These are phyloP conservation scores for Lactifluus echinatus DNA, from an alignment of 768 basidiomycete genomes.

Conservation along the genomic window DNA sequence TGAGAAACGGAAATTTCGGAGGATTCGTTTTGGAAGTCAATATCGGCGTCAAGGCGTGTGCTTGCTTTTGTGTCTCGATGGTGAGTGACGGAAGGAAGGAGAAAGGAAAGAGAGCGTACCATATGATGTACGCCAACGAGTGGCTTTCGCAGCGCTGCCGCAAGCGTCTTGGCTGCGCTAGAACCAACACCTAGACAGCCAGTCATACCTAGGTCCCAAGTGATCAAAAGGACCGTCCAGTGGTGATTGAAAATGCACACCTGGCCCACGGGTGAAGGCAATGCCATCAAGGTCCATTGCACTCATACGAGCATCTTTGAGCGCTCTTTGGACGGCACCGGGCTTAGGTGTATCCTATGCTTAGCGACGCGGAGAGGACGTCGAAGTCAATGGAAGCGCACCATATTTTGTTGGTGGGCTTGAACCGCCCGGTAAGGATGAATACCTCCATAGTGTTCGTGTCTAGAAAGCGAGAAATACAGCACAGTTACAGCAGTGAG, in stretches of 20 bases:
- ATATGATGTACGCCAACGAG: slow-evolving; percentile 92
- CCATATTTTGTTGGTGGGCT: slow-evolving; percentile 76
- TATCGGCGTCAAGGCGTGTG: slow-evolving; percentile 49
- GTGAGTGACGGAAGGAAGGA: background rate
- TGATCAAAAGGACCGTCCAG: background rate
- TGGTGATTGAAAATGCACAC: slow-evolving; percentile 26
- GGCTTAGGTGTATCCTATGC: slow-evolving; percentile 41
- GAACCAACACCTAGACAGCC: slow-evolving; percentile 74
- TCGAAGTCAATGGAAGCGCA: slow-evolving; percentile 23
- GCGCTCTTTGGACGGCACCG: slow-evolving; percentile 55
- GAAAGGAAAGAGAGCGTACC: slow-evolving; percentile 42
- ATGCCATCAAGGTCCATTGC: slow-evolving; percentile 70
- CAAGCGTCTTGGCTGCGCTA: slow-evolving; percentile 79
- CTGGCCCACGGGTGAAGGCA: slow-evolving; percentile 86
- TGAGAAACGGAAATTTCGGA: slow-evolving; percentile 77
- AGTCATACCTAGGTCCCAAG: slow-evolving; percentile 47
- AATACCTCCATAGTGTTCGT: slow-evolving; percentile 61
- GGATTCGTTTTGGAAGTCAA: slow-evolving; percentile 25
- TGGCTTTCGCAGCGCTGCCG: slow-evolving; percentile 69
- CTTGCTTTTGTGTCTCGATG: slow-evolving; percentile 58
- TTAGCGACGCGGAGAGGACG: background rate
- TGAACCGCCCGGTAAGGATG: slow-evolving; percentile 69
- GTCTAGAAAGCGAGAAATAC: slow-evolving; percentile 30
- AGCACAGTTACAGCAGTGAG: background rate
- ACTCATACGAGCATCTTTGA: slow-evolving; percentile 52